These are phyloP conservation scores for Ambrosiella cleistominuta DNA, from an alignment of 2,329 filamentous ascomycete genomes.

Conservation along the genomic window DNA sequence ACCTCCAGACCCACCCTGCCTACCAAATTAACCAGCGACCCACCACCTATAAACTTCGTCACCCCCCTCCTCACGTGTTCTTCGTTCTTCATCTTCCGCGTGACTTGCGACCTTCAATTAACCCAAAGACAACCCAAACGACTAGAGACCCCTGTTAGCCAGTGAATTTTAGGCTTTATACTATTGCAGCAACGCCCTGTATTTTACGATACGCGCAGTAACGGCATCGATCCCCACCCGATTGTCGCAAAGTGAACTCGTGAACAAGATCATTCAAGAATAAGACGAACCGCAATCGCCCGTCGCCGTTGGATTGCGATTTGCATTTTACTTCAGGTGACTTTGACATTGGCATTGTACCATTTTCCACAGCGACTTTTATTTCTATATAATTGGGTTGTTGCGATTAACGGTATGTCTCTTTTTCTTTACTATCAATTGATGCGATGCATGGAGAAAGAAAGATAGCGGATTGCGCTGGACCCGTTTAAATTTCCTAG, in stretches of 20 bases:
- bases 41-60: conserved; percentile 16
- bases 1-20: background rate
- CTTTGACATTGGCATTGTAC: background rate
- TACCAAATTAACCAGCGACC: background rate
- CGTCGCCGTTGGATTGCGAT: background rate
- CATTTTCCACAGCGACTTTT: background rate
- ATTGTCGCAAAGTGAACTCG: background rate
- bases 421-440: no score
- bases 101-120: conserved; percentile 18
- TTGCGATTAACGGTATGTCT: background rate
- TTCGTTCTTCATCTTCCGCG: conserved; percentile 22
- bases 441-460: no score
- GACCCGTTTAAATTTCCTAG: background rate
- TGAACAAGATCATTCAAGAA: background rate
- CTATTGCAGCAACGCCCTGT: background rate
- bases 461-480: background rate
- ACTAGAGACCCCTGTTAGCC: no score
- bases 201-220: background rate
- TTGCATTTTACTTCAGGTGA: background rate
- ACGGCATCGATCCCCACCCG: background rate
- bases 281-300: background rate
- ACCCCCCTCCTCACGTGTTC: conserved; percentile 25
- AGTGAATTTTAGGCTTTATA: background rate
- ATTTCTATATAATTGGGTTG: background rate
- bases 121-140: conserved; percentile 8